Evolutionary conservation across 768 basidiomycete species (phyloP), one percentile per base, ranked within the genome.

Genomic region (Saitozyma sp.): DNA sequence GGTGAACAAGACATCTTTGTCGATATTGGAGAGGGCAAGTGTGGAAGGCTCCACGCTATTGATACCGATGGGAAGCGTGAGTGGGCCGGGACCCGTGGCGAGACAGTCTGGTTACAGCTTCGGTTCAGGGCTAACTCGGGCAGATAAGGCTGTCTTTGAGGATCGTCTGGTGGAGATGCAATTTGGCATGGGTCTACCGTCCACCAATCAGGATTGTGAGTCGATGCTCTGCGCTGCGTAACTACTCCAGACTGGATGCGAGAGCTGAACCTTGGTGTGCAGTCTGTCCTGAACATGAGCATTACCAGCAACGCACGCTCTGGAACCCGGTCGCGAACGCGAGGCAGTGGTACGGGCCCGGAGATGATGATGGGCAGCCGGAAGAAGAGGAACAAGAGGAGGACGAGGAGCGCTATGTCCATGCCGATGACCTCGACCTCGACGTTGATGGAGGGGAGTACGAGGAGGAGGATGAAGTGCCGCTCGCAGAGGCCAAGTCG

Each of bases 211-310:
- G 38, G 49, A 46, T 9, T 52, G 74, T 75, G 50, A 60, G 74
- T 68, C 10, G 8, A n/a, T 17, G 1, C 29, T 1, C 38, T 37
- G 6, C 45, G 39, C n/a, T 16, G 40, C 14, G 45, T 29, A 2
- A 29, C 29, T 29, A 29, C 29, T 29, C 29, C 29, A 5, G 29
- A 29, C 29, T 29, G 29, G 29, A 11, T 40, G 29, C 19, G n/a
- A 19, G 20, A n/a, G 45, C 16, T 19, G n/a, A 50, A 9, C 38
- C 39, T 29, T 29, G 29, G 29, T 29, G 29, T 57, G 19, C 58
- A 75, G 73, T 72, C 9, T 75, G 74, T 54, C 69, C 74, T 8
- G 74, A 75, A 62, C 74, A 75, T 53, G 67, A 73, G 56, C 74
- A 75, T 46, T 72, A 54, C 39, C 66, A 71, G 59, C 51, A 69